Conservation (phyloP, 768 basidiomycete genomes). For the Coprinopsis cinerea region DNA sequence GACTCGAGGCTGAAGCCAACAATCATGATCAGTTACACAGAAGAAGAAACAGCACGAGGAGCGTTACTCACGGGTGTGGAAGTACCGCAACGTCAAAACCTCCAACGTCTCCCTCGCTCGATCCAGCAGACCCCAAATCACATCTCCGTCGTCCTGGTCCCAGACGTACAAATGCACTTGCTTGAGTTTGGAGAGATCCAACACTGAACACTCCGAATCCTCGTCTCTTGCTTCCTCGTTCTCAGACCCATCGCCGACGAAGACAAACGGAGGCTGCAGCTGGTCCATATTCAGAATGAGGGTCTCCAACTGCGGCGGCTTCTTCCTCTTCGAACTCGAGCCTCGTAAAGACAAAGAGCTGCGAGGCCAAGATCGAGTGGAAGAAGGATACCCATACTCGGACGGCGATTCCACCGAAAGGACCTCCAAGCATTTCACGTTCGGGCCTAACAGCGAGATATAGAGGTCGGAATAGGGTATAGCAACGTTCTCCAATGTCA, state of each 20-base stretch:
- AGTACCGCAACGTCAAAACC: conserved; percentile 2
- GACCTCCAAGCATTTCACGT: conserved; percentile 6
- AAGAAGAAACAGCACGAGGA: not conserved
- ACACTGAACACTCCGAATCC: not conserved
- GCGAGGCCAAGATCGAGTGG: not conserved
- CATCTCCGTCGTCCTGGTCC: conserved; percentile 6
- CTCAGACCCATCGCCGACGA: too few species aligned
- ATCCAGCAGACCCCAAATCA: conserved; percentile 2
- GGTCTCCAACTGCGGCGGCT: too few species aligned
- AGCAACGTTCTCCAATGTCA: conserved; percentile 6
- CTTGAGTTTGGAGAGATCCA: conserved; percentile 5
- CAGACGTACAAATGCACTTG: conserved; percentile 6
- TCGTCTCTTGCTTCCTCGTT: not conserved
- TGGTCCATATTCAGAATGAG: too few species aligned
- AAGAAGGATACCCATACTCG: not conserved
- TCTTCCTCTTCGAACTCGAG: too few species aligned
- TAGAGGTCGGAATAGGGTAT: conserved; percentile 4
- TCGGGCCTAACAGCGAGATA: not conserved
- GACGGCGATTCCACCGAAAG: not conserved
- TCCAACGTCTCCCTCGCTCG: not conserved
- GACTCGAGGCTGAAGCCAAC: not conserved
- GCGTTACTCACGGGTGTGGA: not conserved
- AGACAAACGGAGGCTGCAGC: too few species aligned
- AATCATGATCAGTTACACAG: not conserved
- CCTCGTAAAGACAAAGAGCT: not conserved